These are phyloP conservation scores for Chaetomium sp. DNA, from an alignment of 2,329 filamentous ascomycete species.

Conservation along the genomic window DNA sequence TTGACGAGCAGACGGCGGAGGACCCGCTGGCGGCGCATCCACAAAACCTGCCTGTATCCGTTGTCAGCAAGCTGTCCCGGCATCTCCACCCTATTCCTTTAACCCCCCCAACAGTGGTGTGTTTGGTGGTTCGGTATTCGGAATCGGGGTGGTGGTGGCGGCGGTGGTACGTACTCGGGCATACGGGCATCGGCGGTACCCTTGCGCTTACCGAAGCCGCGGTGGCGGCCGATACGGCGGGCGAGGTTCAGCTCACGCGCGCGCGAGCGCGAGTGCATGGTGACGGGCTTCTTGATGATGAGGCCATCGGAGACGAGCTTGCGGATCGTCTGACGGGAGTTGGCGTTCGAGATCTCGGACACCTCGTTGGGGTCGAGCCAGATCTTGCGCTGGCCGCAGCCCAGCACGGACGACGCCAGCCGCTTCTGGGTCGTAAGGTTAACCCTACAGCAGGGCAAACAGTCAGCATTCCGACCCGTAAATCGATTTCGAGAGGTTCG, in stretches of 20 bases:
- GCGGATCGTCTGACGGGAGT: constrained; percentile 99
- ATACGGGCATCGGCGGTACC: constrained; percentile 99
- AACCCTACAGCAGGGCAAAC: constrained; percentile 67
- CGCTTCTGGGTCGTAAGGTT: constrained; percentile 99
- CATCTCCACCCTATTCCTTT: constrained; percentile 1
- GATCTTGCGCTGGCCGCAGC: constrained; percentile 99
- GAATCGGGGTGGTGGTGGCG: constrained; percentile 7
- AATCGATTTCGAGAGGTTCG: constrained; percentile 15
- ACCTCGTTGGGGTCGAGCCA: constrained; percentile 99
- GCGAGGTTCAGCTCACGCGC: constrained; percentile 94
- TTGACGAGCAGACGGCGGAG: constrained; percentile 99
- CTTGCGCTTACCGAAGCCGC: constrained; percentile 99
- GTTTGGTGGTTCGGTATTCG: constrained; percentile 10
- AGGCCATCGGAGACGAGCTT: constrained; percentile 99
- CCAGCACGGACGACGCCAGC: constrained; percentile 97
- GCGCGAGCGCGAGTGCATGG: constrained; percentile 98
- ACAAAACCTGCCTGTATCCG: constrained; percentile 81
- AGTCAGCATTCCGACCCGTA: constrained; percentile 32
- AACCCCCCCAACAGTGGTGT: background rate
- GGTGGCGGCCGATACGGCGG: constrained; percentile 93
- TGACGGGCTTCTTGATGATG: constrained; percentile 99
- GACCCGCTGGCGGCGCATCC: constrained; percentile 99
- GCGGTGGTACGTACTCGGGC: constrained; percentile 73
- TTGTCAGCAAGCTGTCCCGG: constrained; percentile 26
- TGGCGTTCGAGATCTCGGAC: constrained; percentile 99